Conservation (phyloP, 1,284 basidiomycete species). For the Tilletia indica region DNA sequence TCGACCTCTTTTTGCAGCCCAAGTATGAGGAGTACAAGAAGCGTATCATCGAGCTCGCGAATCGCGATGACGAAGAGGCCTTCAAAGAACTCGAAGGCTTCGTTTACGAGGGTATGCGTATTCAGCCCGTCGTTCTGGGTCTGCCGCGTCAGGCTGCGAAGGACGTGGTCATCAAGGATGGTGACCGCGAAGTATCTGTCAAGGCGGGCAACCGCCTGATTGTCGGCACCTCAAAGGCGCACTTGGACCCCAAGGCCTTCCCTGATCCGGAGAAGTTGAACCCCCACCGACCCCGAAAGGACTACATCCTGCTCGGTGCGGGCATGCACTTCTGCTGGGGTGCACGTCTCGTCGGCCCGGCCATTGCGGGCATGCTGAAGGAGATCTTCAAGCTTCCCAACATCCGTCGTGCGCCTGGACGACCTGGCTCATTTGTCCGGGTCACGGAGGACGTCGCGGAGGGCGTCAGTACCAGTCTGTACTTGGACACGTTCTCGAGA, state of each 20-base stretch:
- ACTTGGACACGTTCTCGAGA: slow-evolving; percentile 12
- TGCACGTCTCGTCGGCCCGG: slow-evolving; percentile 40
- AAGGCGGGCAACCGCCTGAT: slow-evolving; percentile 40
- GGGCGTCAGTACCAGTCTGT: background rate
- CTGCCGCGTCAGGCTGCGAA: slow-evolving; percentile 25
- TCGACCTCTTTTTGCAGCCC: slow-evolving; percentile 28
- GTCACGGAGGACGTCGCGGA: slow-evolving; percentile 25
- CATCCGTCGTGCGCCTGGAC: slow-evolving; percentile 63
- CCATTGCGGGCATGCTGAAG: slow-evolving; percentile 60
- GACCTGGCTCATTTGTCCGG: slow-evolving; percentile 60
- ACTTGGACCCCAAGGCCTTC: slow-evolving; percentile 61
- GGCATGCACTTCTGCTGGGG: slow-evolving; percentile 60
- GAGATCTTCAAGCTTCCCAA: slow-evolving; percentile 62
- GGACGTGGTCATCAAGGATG: slow-evolving; percentile 24
- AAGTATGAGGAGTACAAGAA: slow-evolving; percentile 24
- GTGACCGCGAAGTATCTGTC: slow-evolving; percentile 23
- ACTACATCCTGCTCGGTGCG: slow-evolving; percentile 63
- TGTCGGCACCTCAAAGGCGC: slow-evolving; percentile 30
- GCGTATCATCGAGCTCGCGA: slow-evolving; percentile 26
- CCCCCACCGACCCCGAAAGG: slow-evolving; percentile 60
- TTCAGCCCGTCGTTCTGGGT: slow-evolving; percentile 26
- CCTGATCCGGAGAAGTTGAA: slow-evolving; percentile 62
- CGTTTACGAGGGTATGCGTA: slow-evolving; percentile 31
- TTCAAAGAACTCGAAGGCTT: slow-evolving; percentile 27
- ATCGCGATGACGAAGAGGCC: slow-evolving; percentile 23